Conservation (phyloP, 108 stramenopile species). For the Aurantiochytrium sp. region DNA sequence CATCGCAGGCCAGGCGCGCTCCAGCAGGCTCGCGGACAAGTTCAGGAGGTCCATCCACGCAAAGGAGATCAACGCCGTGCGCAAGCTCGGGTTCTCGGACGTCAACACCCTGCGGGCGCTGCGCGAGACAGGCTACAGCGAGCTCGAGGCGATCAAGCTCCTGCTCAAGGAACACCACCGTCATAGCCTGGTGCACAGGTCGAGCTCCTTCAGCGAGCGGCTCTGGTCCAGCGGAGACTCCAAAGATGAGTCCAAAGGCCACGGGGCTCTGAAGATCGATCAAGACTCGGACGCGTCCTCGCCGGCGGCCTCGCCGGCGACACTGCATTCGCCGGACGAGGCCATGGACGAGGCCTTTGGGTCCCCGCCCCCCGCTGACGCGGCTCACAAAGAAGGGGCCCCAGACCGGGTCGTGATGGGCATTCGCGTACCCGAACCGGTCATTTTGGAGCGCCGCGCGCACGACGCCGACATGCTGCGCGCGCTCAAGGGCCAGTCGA, state of each 20-base stretch:
- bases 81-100: background rate
- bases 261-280: background rate
- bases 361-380: too few relatives aligned
- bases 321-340: too few relatives aligned
- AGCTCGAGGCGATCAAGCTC: background rate
- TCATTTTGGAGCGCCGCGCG: background rate
- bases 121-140: background rate
- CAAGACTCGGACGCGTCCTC: background rate
- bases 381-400: too few relatives aligned
- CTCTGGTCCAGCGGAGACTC: background rate
- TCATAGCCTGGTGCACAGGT: background rate
- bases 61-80: background rate
- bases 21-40: background rate
- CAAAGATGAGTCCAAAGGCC: background rate
- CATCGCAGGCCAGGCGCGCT: background rate
- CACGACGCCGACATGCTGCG: background rate
- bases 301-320: background rate
- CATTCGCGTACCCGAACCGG: background rate
- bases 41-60: background rate
- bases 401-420: background rate
- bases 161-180: background rate
- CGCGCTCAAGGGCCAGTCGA: background rate
- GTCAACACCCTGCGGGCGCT: background rate
- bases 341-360: too few relatives aligned
- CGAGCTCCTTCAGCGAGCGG: background rate